phyloP scores from a whole-genome alignment of 441 rosid species.

The Cnidoscolus chayamansa region DNA sequence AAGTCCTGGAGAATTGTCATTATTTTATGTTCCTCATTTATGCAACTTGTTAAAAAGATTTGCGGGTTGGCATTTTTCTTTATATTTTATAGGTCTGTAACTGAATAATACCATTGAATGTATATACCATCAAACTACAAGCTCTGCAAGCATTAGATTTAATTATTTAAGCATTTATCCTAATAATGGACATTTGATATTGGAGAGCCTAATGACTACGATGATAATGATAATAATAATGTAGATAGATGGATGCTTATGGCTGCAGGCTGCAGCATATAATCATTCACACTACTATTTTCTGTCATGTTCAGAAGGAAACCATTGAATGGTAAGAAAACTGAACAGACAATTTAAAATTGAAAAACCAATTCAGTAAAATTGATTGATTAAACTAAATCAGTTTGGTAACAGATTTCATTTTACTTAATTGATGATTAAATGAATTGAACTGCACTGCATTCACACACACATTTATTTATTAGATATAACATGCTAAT shows the following conservation, averaged over 20 bases:
- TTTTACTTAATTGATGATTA: too few relatives aligned
- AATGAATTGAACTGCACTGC: too few relatives aligned
- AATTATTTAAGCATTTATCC: conserved; percentile 4
- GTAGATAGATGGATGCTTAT: not conserved
- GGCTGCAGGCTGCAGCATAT: too few relatives aligned
- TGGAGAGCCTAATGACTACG: not conserved
- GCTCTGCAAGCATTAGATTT: not conserved
- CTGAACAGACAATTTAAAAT: too few relatives aligned
- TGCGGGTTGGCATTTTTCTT: not conserved
- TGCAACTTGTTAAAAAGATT: not conserved
- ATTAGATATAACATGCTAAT: too few relatives aligned
- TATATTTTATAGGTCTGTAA: not conserved
- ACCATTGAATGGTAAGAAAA: too few relatives aligned
- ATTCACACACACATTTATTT: too few relatives aligned
- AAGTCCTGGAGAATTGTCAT: not conserved
- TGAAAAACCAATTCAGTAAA: too few relatives aligned
- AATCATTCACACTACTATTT: too few relatives aligned
- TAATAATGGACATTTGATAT: not conserved
- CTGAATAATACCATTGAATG: not conserved
- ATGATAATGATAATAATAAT: not conserved
- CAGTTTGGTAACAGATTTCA: too few relatives aligned
- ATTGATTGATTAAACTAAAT: too few relatives aligned
- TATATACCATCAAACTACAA: not conserved
- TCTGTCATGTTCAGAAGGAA: too few relatives aligned
- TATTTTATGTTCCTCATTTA: not conserved